Evolutionary conservation across 2,329 filamentous ascomycete species (phyloP).

Genomic region (Cryphonectria radicalis): DNA sequence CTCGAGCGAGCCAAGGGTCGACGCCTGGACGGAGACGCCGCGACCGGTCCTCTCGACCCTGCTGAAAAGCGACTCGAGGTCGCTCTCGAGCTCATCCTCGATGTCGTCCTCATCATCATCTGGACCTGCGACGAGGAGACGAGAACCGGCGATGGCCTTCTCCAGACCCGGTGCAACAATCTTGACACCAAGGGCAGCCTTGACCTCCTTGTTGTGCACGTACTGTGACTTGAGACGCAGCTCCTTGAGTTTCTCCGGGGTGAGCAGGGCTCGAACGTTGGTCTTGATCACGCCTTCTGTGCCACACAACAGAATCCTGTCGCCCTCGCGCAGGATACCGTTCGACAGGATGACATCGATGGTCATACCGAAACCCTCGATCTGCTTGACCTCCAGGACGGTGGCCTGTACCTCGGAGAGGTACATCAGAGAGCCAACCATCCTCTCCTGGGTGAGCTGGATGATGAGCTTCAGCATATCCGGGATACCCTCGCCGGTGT

Average conservation of each 20-base stretch:
- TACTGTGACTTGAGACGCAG: constrained; percentile 94
- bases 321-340: constrained; percentile 91
- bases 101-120: constrained; percentile 97
- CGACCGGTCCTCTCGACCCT: constrained; percentile 90
- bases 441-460: constrained; percentile 91
- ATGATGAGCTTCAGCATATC: constrained; percentile 97
- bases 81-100: constrained; percentile 93
- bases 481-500: constrained; percentile 98
- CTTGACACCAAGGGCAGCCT: constrained; percentile 97
- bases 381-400: constrained; percentile 97
- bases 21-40: constrained; percentile 96
- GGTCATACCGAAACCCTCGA: constrained; percentile 97
- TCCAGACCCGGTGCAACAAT: constrained; percentile 96
- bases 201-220: constrained; percentile 99
- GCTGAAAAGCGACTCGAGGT: constrained; percentile 88
- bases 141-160: constrained; percentile 93
- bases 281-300: constrained; percentile 95
- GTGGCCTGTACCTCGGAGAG: constrained; percentile 97
- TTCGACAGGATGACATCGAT: constrained; percentile 98
- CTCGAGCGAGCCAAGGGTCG: constrained; percentile 94
- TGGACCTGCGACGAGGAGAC: constrained; percentile 89
- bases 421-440: constrained; percentile 98
- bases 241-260: constrained; percentile 90
- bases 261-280: constrained; percentile 92
- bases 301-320: constrained; percentile 92